These are phyloP conservation scores for Tilletia walkeri DNA, from an alignment of 1,284 basidiomycete species.

Conservation along the genomic window DNA sequence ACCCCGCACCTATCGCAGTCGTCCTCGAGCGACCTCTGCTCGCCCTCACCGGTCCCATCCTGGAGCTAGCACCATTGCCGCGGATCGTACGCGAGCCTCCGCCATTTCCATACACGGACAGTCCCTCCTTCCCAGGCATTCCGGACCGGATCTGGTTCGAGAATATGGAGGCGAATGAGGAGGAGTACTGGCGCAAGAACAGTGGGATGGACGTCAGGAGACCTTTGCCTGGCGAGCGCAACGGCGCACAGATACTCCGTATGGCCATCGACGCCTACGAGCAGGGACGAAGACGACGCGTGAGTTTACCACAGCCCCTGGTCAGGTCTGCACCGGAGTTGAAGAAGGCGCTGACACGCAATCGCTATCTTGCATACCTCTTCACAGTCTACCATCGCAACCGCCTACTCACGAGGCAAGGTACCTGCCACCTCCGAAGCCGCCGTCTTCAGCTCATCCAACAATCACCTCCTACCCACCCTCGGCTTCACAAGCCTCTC, in stretches of 20 bases:
- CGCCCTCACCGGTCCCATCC: neutral
- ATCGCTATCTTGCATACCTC: neutral
- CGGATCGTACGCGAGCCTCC: neutral
- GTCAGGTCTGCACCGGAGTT: no score
- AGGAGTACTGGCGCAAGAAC: slow-evolving; percentile 8
- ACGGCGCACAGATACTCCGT: neutral
- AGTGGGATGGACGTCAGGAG: slow-evolving; percentile 3
- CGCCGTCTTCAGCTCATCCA: neutral
- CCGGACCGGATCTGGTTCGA: slow-evolving; percentile 12
- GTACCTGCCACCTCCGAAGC: neutral
- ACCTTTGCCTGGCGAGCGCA: slow-evolving; percentile 1
- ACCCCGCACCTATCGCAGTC: slow-evolving; percentile 8
- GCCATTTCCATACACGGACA: neutral
- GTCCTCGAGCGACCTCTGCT: slow-evolving; percentile 14
- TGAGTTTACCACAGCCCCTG: neutral
- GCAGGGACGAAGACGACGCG: neutral
- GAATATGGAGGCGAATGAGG: slow-evolving; percentile 2
- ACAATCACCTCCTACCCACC: neutral
- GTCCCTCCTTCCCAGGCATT: neutral
- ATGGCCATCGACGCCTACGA: slow-evolving; percentile 16
- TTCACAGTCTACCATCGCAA: neutral
- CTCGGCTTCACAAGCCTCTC: neutral
- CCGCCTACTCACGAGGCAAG: neutral
- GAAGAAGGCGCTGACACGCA: no score
- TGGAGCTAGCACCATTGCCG: neutral